Evolutionary conservation across 2,329 filamentous ascomycete species (phyloP).

Genomic region (Botryotinia convoluta): DNA sequence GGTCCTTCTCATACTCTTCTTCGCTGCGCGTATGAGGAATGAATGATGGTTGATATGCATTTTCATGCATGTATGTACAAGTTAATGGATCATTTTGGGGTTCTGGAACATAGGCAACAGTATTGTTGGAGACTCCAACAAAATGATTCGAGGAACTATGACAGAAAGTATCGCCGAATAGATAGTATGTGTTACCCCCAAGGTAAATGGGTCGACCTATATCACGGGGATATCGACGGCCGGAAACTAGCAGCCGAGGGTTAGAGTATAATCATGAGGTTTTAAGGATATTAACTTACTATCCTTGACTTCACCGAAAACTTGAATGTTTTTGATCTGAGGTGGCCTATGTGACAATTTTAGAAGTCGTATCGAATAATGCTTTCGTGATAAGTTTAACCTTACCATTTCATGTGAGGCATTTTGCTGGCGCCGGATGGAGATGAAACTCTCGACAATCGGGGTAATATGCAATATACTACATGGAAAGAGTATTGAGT

Average conservation of each 20-base stretch:
- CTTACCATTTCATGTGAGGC: conserved; percentile 14
- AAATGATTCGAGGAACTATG: conserved; percentile 8
- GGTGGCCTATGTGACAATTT: not conserved
- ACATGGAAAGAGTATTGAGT: not conserved
- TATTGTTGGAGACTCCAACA: conserved; percentile 10
- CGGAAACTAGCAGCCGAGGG: not conserved
- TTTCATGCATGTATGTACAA: not conserved
- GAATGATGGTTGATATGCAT: conserved; percentile 6
- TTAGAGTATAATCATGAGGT: not conserved
- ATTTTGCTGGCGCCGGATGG: not conserved
- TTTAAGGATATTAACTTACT: not conserved
- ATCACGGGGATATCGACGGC: conserved; percentile 7
- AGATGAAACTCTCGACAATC: not conserved
- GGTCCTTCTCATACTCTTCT: conserved; percentile 4
- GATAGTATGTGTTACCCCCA: conserved; percentile 13
- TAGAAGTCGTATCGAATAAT: not conserved
- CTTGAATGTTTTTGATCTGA: not conserved
- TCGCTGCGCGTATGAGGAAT: conserved; percentile 9
- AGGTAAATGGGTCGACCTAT: conserved; percentile 13
- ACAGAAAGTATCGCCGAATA: conserved; percentile 16
- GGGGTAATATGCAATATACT: not conserved
- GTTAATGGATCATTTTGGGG: not conserved
- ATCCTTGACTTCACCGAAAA: conserved; percentile 4
- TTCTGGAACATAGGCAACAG: conserved; percentile 10
- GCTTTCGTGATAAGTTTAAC: not conserved